Evolutionary conservation across 345 rosid genomes (phyloP).

Genomic region (Eucalyptus lansdowneana): DNA sequence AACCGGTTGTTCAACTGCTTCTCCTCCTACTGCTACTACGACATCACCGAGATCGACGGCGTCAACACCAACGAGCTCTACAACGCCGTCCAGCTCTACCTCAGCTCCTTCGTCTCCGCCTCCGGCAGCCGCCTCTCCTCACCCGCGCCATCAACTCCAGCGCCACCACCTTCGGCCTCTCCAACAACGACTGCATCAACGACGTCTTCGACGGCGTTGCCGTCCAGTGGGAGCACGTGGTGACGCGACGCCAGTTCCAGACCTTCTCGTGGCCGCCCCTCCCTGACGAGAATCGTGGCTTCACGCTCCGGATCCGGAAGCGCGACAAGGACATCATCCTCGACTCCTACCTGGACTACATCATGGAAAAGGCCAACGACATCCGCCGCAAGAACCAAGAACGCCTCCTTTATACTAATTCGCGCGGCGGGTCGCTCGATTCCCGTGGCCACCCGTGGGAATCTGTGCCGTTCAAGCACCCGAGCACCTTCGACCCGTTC

Average conservation of each 20-base stretch:
- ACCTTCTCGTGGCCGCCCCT: slow-evolving; percentile 80
- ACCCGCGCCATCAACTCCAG: slow-evolving; percentile 71
- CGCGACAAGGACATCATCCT: slow-evolving; percentile 52
- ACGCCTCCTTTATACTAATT: slow-evolving; percentile 56
- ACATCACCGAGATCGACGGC: slow-evolving; percentile 84
- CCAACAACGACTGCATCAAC: slow-evolving; percentile 66
- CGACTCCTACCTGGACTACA: slow-evolving; percentile 52
- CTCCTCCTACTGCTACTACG: slow-evolving; percentile 33
- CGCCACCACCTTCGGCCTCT: neutral
- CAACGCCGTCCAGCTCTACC: slow-evolving; percentile 87
- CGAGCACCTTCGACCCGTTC: slow-evolving; percentile 77
- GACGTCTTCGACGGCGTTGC: slow-evolving; percentile 53
- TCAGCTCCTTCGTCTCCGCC: slow-evolving; percentile 55
- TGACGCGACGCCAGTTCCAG: slow-evolving; percentile 54
- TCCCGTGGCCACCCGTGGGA: slow-evolving; percentile 41
- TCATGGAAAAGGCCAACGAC: slow-evolving; percentile 50
- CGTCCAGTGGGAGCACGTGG: slow-evolving; percentile 87
- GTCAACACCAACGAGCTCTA: slow-evolving; percentile 96
- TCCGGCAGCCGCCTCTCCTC: slow-evolving; percentile 69
- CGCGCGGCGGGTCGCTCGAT: slow-evolving; percentile 31
- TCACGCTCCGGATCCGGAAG: slow-evolving; percentile 62
- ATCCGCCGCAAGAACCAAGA: slow-evolving; percentile 64
- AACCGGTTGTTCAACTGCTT: no score
- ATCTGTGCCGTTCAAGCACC: slow-evolving; percentile 21
- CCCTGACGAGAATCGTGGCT: slow-evolving; percentile 86